These are phyloP conservation scores for Sporothrix schenckii DNA, from an alignment of 2,329 filamentous ascomycete genomes.

Conservation along the genomic window DNA sequence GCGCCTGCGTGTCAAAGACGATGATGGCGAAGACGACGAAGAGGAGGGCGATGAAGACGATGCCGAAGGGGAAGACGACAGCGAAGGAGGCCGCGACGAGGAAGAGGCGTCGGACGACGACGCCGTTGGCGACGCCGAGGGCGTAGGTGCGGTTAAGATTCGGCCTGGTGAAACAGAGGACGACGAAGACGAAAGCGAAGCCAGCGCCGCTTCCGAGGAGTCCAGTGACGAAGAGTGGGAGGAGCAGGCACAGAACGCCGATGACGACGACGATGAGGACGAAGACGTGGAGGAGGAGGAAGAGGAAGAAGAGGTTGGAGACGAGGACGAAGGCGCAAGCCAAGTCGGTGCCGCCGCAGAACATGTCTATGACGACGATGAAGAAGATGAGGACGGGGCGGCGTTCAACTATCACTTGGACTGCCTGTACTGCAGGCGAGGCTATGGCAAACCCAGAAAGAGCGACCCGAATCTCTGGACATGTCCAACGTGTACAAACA, in stretches of 20 bases:
- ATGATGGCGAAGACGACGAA: constrained; percentile 38
- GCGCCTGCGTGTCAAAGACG: constrained; percentile 39
- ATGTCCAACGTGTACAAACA: not conserved
- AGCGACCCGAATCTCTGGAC: not conserved
- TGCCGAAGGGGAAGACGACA: constrained; percentile 39
- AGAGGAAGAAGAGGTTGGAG: constrained; percentile 61
- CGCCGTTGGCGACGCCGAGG: constrained; percentile 55
- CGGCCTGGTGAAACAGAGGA: constrained; percentile 56
- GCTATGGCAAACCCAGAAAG: constrained; percentile 33
- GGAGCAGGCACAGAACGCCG: constrained; percentile 58
- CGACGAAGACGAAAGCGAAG: constrained; percentile 49
- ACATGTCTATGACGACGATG: constrained; percentile 62
- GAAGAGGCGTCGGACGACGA: constrained; percentile 42
- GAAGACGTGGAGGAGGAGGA: constrained; percentile 74
- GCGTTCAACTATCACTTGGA: not conserved
- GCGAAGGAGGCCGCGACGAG: constrained; percentile 41
- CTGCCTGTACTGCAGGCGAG: not conserved
- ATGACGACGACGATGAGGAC: constrained; percentile 48
- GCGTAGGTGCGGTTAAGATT: constrained; percentile 61
- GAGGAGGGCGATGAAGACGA: constrained; percentile 43
- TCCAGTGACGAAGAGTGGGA: constrained; percentile 61
- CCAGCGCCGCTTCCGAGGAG: constrained; percentile 49
- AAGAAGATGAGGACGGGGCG: constrained; percentile 39
- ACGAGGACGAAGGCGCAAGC: constrained; percentile 63
- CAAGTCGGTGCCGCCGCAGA: constrained; percentile 82